These are phyloP conservation scores for Populus alba DNA, from an alignment of 345 rosid genomes.

Conservation along the genomic window DNA sequence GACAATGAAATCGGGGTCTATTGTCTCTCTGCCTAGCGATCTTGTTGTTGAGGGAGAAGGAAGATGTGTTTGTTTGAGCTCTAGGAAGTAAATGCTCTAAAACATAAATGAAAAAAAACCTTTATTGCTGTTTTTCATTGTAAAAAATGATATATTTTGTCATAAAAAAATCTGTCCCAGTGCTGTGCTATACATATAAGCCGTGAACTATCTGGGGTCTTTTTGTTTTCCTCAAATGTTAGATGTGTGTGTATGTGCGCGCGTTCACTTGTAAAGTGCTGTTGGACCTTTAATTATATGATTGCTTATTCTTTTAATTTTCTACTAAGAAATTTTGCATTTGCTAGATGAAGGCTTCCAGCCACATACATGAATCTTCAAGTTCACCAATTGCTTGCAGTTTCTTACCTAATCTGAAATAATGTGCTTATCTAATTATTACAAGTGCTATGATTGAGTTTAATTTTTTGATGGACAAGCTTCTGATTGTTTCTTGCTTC, in stretches of 20 bases:
- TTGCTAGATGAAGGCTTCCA: background rate
- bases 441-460: background rate
- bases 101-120: background rate
- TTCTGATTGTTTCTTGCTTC: slow-evolving; percentile 37
- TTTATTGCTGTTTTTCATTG: background rate
- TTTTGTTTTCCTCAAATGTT: background rate
- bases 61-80: background rate
- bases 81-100: background rate
- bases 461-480: background rate
- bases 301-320: background rate
- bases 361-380: background rate
- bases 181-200: background rate
- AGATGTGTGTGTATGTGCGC: background rate
- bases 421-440: background rate
- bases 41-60: background rate
- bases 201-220: background rate
- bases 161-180: background rate
- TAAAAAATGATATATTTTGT: background rate
- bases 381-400: background rate
- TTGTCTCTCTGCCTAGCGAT: background rate
- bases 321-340: background rate
- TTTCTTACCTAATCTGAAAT: background rate
- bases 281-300: background rate
- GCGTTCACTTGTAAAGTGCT: background rate
- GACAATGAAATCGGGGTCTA: background rate